These are phyloP conservation scores for Sedum album DNA, from an alignment of 164 flowering plant species.

Conservation along the genomic window DNA sequence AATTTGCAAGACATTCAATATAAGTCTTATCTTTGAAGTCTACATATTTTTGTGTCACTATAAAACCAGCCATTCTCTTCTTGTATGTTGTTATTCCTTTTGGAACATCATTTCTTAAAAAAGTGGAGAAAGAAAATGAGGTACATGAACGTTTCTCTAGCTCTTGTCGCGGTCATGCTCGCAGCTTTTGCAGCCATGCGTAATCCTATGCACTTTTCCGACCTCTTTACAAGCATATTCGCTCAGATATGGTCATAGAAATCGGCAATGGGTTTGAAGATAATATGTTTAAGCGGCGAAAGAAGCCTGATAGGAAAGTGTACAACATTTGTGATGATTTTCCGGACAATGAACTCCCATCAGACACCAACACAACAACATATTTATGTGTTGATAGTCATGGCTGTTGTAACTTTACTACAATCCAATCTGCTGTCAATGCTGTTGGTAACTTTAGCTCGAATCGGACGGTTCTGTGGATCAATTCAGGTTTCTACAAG, in stretches of 20 bases:
- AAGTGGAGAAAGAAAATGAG: slow-evolving; percentile 18
- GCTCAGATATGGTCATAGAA: slow-evolving; percentile 8
- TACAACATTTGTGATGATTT: slow-evolving; percentile 54
- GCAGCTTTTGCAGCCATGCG: slow-evolving; percentile 25
- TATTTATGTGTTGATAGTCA: slow-evolving; percentile 64
- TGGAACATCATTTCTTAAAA: background rate
- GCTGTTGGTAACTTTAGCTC: slow-evolving; percentile 39
- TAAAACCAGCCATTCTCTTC: no score
- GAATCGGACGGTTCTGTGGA: slow-evolving; percentile 71
- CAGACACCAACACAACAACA: slow-evolving; percentile 53
- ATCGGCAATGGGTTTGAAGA: slow-evolving; percentile 3
- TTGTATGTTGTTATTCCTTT: background rate
- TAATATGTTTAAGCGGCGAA: slow-evolving; percentile 17
- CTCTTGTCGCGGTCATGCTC: slow-evolving; percentile 30
- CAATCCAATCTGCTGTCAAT: slow-evolving; percentile 77
- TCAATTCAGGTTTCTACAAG: slow-evolving; percentile 73
- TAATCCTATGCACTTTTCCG: background rate
- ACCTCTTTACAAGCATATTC: slow-evolving; percentile 13
- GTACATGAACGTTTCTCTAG: slow-evolving; percentile 19
- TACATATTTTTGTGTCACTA: slow-evolving; percentile 9
- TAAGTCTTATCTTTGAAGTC: slow-evolving; percentile 60
- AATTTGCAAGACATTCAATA: slow-evolving; percentile 68
- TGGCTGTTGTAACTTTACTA: slow-evolving; percentile 87
- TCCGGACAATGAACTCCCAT: slow-evolving; percentile 43
- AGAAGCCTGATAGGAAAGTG: slow-evolving; percentile 11